Evolutionary conservation across 805 yeast genomes (phyloP), one percentile per base, ranked within the genome.

Genomic region (Candida tammaniensis): DNA sequence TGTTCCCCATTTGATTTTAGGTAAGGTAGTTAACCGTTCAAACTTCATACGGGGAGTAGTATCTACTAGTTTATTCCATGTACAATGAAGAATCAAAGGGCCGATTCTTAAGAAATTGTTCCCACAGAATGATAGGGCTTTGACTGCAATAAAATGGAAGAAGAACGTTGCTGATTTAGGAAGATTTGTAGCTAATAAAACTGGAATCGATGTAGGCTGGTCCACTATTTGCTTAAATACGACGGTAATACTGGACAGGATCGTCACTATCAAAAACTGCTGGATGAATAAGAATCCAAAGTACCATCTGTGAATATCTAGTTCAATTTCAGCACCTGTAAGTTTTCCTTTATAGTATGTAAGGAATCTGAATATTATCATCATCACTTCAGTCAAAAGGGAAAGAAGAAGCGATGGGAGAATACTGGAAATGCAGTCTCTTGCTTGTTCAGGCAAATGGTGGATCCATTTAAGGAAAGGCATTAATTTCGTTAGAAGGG

Each of bases 101-200:
- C 69, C 73, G 12, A 77, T 59, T 48, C 84, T 80, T 24, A 88
- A 50, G 25, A 89, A 65, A 40, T 78, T 78, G 38, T 76, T 78
- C 0, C 95, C 95, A 42, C 82, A 76, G 35, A 83, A 77, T 1
- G 89, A 75, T 36, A 88, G 61, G 0, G 95, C 91, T 56, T 84
- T 80, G 21, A 88, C 66, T 0, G 86, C 60, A 24, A 87, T 63
- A 49, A 82, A 86, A 3, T 89, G 83, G 54, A 81, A 81, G 60
- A 88, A 89, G 51, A 89, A 88, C 27, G 81, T 85, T 1, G 96
- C 82, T 16, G 95, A 84, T 50, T 83, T 84, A 0, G 96, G 96
- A 22, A 89, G 66, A 47, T 87, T 85, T 10, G 73, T 70, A 0
- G 95, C 95, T 16, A 87, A 64, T 35, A 86, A 56, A 5, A 76